Percentiles rank a stretch among this genome's conserved stretches.
Evolutionary conservation across 768 basidiomycete genomes (phyloP).

Genomic region (Hortiboletus flavorubellus): DNA sequence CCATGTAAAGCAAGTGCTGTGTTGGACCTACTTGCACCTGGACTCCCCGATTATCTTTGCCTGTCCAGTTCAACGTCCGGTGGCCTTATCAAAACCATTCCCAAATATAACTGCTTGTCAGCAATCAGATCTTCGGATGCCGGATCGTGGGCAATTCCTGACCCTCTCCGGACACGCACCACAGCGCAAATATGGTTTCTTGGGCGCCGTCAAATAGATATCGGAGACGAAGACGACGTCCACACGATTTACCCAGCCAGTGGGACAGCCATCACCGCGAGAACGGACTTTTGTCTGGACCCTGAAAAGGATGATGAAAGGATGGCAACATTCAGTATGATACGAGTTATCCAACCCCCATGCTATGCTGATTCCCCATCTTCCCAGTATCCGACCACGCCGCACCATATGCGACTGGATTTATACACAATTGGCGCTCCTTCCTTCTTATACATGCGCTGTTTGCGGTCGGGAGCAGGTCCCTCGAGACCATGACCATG

Average conservation of each 20-base stretch:
- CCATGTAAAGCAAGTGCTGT: conserved; percentile 3
- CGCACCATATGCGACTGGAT: conserved; percentile 3
- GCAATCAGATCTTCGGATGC: not conserved
- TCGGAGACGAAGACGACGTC: not conserved
- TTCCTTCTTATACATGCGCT: conserved; percentile 1
- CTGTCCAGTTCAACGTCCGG: conserved; percentile 21
- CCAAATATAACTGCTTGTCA: conserved; percentile 2
- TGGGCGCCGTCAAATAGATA: not conserved
- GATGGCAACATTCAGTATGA: not conserved
- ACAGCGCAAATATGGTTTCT: conserved; percentile 1
- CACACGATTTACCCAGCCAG: not conserved
- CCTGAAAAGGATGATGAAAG: conserved; percentile 4
- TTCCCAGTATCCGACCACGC: conserved; percentile 4
- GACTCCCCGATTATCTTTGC: conserved; percentile 18
- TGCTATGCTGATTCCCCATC: not conserved
- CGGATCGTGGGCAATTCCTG: not conserved
- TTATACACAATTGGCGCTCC: conserved; percentile 9
- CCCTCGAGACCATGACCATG: conserved; percentile 2
- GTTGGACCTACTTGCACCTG: conserved; percentile 13
- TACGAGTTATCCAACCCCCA: not conserved
- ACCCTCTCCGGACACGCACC: conserved; percentile 5
- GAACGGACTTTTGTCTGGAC: not conserved
- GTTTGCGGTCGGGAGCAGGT: not conserved
- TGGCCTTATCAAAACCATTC: conserved; percentile 10
- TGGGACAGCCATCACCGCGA: not conserved